Conservation (phyloP, 1,284 basidiomycete genomes). For the Rhodofomes roseus region DNA sequence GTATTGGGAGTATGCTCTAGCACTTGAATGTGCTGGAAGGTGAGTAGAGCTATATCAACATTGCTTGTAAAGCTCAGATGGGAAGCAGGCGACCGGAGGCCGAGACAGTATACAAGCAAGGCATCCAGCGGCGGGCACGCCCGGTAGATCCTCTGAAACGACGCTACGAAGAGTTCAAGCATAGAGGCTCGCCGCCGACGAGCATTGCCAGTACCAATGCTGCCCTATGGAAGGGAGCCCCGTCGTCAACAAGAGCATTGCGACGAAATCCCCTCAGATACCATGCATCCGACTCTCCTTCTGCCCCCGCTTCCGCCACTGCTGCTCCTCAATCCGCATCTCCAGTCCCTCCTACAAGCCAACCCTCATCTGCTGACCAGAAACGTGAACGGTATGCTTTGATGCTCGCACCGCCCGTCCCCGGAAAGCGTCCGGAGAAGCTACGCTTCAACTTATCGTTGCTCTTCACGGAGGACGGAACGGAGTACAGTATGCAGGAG, state of each 20-base stretch:
- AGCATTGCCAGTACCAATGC: constrained; percentile 16
- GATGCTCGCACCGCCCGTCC: constrained; percentile 62
- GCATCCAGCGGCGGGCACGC: constrained; percentile 78
- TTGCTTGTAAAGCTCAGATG: not conserved
- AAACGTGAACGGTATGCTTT: constrained; percentile 51
- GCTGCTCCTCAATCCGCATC: constrained; percentile 31
- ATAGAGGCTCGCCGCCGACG: constrained; percentile 29
- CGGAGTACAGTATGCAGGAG: constrained; percentile 73
- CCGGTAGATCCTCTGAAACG: constrained; percentile 86
- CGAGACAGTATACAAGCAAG: constrained; percentile 80
- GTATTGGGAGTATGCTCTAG: constrained; percentile 81
- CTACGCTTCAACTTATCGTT: constrained; percentile 62
- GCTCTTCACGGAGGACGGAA: constrained; percentile 61
- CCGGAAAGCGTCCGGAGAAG: constrained; percentile 69
- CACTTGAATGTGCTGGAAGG: constrained; percentile 22
- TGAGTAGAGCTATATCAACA: constrained; percentile 10
- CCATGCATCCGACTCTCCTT: constrained; percentile 33
- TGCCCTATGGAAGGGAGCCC: constrained; percentile 23
- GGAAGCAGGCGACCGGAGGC: constrained; percentile 43
- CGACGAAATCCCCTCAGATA: constrained; percentile 56
- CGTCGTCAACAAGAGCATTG: constrained; percentile 37
- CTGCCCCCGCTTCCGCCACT: constrained; percentile 27
- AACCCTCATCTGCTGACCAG: constrained; percentile 2
- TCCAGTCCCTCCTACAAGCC: constrained; percentile 10
- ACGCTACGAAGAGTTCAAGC: constrained; percentile 79